A percentile compares a stretch with the other conserved stretches of the same genome.
Conservation (phyloP, 2,329 filamentous ascomycete species). For the Byssothecium circinans region DNA sequence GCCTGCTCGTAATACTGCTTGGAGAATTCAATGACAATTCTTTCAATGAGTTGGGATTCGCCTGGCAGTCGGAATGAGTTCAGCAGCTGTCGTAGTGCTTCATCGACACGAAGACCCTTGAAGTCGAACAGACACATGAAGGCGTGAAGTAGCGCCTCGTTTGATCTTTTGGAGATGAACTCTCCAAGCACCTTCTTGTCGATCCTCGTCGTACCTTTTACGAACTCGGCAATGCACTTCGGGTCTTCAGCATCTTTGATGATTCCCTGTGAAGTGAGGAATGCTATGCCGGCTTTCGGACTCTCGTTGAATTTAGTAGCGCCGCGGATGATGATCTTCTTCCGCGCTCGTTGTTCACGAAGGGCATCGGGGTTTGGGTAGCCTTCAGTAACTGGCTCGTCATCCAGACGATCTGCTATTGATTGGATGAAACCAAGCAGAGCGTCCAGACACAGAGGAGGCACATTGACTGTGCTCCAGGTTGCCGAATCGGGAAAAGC, state of each 20-base stretch:
- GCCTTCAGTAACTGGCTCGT: conserved; percentile 64
- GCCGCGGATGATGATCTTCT: conserved; percentile 86
- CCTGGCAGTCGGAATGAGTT: conserved; percentile 92
- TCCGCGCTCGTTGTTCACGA: conserved; percentile 72
- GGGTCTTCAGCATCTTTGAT: conserved; percentile 76
- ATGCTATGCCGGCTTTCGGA: conserved; percentile 85
- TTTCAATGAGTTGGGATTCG: conserved; percentile 88
- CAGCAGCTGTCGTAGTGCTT: conserved; percentile 83
- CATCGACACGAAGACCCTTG: conserved; percentile 79
- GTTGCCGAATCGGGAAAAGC: conserved; percentile 96
- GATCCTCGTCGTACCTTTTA: conserved; percentile 82
- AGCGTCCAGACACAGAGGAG: conserved; percentile 89
- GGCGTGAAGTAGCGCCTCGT: conserved; percentile 79
- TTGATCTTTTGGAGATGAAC: conserved; percentile 86
- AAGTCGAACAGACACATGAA: conserved; percentile 92
- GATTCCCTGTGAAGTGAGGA: conserved; percentile 80
- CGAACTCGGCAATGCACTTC: conserved; percentile 77
- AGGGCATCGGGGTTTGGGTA: conserved; percentile 68
- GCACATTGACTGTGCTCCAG: conserved; percentile 98
- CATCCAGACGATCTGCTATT: conserved; percentile 80
- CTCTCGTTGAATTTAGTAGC: conserved; percentile 93
- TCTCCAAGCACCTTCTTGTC: conserved; percentile 92
- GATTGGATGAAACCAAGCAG: conserved; percentile 89
- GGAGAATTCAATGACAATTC: conserved; percentile 84
- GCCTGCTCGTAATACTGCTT: conserved; percentile 77